Evolutionary conservation across 2,329 filamentous ascomycete genomes (phyloP), one percentile per base, ranked within the genome.

Genomic region (Alternaria viburni): DNA sequence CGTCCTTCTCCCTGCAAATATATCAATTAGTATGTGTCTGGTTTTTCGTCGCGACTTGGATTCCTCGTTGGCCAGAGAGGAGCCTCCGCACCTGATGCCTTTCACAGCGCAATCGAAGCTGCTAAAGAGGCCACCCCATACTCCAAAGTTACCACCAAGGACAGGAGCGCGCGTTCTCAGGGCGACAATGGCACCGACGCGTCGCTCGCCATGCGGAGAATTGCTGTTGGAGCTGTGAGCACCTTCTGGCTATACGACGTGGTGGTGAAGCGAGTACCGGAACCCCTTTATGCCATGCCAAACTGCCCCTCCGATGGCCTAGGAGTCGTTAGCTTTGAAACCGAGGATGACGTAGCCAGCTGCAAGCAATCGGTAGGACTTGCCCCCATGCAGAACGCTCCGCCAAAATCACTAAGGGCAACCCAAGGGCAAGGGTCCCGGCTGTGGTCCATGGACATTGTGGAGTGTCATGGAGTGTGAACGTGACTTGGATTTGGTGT

Each of bases 91-190:
- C 69, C 93, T 75, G 62, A 84, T 84, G 59, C 95, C 94, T 86
- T 98, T 98, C 64, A 97, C 92, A 23, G 93, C 91, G 84, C 96
- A 98, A 84, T 98, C 96, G 77, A 95, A 97, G 62, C 93, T 96
- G 73, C 90, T 93, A 86, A 98, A 98, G 63, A 98, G 85, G 70
- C 96, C 96, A 78, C 95, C 95, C 95, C 95, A 98, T 60, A 96
- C 93, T 75, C 94, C 95, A 75, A 97, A 98, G 86, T 98, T 98
- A 75, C 96, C 96, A 76, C 95, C 96, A 45, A 98, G 87, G 30
- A 98, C 94, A 3, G 96, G 96, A 43, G 96, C 95, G 78, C 96
- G 91, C 77, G 96, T 93, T 86, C 98, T 98, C 83, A 98, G 93
- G 65, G 96, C 95, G 74, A 94, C 97, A 83, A 99, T 87, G 70